phyloP scores from a whole-genome alignment of 768 basidiomycete genomes.

The Suillus hirtellus region DNA sequence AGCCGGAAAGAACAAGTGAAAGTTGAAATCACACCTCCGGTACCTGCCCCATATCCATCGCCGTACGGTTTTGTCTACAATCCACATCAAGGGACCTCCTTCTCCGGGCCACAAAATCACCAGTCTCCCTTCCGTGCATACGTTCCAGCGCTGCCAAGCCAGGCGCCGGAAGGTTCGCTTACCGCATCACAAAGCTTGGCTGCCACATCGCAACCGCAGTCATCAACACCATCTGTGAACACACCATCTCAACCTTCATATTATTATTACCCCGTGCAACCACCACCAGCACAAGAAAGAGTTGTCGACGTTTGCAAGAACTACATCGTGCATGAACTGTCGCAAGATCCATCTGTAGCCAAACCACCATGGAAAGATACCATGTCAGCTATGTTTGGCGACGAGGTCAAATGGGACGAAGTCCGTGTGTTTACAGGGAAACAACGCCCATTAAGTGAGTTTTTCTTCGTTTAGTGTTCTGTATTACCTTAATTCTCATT shows the following conservation, averaged over 20 bases:
- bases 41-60: slow-evolving; percentile 23
- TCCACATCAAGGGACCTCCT: slow-evolving; percentile 17
- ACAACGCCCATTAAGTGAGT: slow-evolving; percentile 62
- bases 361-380: slow-evolving; percentile 70
- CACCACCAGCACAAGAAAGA: slow-evolving; percentile 28
- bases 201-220: neutral
- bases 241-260: slow-evolving; percentile 1
- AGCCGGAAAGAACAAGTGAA: slow-evolving; percentile 62
- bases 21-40: slow-evolving; percentile 34
- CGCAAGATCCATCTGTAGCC: slow-evolving; percentile 43
- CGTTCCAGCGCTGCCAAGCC: slow-evolving; percentile 12
- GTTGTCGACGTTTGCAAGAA: slow-evolving; percentile 61
- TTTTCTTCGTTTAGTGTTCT: neutral
- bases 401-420: slow-evolving; percentile 80
- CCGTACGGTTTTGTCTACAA: slow-evolving; percentile 26
- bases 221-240: slow-evolving; percentile 8
- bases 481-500: slow-evolving; percentile 8
- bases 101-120: slow-evolving; percentile 17
- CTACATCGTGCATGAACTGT: slow-evolving; percentile 67
- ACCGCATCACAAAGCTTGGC: neutral
- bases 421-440: slow-evolving; percentile 64
- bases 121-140: slow-evolving; percentile 30
- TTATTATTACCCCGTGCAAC: slow-evolving; percentile 4
- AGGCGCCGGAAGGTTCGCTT: neutral
- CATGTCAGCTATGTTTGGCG: slow-evolving; percentile 82